Percentiles rank a stretch among this genome's conserved stretches.
phyloP scores from a whole-genome alignment of 495 filamentous ascomycete species.

The Penicillium ucsense region DNA sequence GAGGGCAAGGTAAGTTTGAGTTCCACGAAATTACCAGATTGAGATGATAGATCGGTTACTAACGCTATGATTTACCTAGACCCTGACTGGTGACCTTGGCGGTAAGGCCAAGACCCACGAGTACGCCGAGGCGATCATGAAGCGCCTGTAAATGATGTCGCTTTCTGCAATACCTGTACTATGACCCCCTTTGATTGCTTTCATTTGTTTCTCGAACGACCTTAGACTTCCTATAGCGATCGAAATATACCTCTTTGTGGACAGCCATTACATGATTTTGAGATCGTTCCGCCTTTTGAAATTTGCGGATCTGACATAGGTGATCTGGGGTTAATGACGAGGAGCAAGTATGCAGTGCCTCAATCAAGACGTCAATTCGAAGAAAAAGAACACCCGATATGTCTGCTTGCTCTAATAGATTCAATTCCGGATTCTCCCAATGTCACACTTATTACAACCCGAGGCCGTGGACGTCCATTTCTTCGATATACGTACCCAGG shows the following conservation, averaged over 20 bases:
- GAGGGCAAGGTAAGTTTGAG: slow-evolving; percentile 69
- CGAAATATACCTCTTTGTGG: slow-evolving; percentile 31
- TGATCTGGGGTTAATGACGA: too few relatives aligned
- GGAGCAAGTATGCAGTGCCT: too few relatives aligned
- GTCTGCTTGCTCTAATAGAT: too few relatives aligned
- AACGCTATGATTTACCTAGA: slow-evolving; percentile 27
- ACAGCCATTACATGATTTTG: too few relatives aligned
- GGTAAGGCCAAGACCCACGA: slow-evolving; percentile 88
- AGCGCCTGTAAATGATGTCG: slow-evolving; percentile 52
- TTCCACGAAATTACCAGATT: background rate
- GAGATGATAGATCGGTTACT: background rate
- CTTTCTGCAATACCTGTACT: slow-evolving; percentile 26
- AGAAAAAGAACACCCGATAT: too few relatives aligned
- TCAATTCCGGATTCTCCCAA: too few relatives aligned
- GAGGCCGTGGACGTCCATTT: too few relatives aligned
- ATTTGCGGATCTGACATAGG: too few relatives aligned
- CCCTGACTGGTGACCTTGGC: slow-evolving; percentile 88
- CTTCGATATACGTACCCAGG: too few relatives aligned
- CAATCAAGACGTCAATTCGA: too few relatives aligned
- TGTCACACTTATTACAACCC: too few relatives aligned
- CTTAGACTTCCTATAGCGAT: slow-evolving; percentile 36
- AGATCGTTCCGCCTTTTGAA: too few relatives aligned
- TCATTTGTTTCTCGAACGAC: slow-evolving; percentile 33
- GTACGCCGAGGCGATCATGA: slow-evolving; percentile 86
- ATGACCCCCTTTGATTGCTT: slow-evolving; percentile 25